Conservation (phyloP, 768 basidiomycete species). For the Tricholoma hemisulphureum region DNA sequence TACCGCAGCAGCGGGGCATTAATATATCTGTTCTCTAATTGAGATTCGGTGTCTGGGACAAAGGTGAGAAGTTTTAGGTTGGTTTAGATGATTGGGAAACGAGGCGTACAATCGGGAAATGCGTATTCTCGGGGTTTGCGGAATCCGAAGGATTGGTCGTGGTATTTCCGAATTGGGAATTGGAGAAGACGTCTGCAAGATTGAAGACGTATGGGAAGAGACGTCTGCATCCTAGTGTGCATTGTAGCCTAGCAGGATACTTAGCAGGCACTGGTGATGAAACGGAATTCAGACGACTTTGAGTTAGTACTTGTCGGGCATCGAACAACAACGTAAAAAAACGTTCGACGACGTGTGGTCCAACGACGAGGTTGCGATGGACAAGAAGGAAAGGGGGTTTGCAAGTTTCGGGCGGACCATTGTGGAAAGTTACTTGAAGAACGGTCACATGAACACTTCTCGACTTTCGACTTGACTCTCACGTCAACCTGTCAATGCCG, state of each 20-base stretch:
- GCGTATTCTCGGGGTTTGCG: constrained; percentile 60
- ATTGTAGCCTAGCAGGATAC: not conserved
- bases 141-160: constrained; percentile 80
- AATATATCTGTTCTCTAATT: constrained; percentile 62
- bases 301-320: no score
- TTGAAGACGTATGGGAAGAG: not conserved
- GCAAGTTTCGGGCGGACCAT: not conserved
- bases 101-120: constrained; percentile 68
- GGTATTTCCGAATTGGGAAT: constrained; percentile 42
- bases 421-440: not conserved
- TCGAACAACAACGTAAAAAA: no score
- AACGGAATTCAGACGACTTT: no score
- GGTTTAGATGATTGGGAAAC: not conserved
- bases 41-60: constrained; percentile 55
- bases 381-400: not conserved
- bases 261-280: not conserved
- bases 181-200: not conserved
- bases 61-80: no score
- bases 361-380: not conserved
- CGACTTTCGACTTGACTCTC: no score
- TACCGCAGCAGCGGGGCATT: constrained; percentile 85
- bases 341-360: not conserved
- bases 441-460: constrained; percentile 1
- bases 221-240: not conserved
- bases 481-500: no score